Base-by-base conservation (phyloP, 805 yeast genomes). In the Candida vartiovaarae region DNA sequence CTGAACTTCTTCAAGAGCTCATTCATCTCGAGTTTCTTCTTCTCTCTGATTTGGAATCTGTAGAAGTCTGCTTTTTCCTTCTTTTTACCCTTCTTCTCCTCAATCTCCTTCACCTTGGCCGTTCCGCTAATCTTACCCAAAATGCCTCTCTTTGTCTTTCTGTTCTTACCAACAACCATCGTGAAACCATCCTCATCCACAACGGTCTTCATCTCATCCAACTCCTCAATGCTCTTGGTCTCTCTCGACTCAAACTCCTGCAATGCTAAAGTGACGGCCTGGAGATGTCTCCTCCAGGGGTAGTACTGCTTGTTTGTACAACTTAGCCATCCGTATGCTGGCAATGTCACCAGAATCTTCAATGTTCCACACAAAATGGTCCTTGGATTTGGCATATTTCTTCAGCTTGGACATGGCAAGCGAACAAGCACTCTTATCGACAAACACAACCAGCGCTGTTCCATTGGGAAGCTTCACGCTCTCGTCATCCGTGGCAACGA, bases 101-200 rank as follows among this genome's bases (percentile, higher is more conserved):
- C 55, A 33, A 42, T 52, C 36, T 47, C 44, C 54, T 56, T 56
- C 43, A 54, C 50, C 58, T 67, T 64, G 31, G 67, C 65, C 4
- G 73, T 67, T 29, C 59, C 52, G 50, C 67, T 64, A 45, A 67
- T 74, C 56, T 76, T 72, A 36, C 85, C 85, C 61, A 80, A 52
- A 34, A 88, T 71, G 48, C 85, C 85, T 49, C 80, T 78, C 62
- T 82, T 76, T 3, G 93, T 80, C 70, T 86, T 88, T 50, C 95
- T 76, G 59, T 86, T 90, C 40, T 86, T 74, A 8, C 93, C 88
- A 23, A 89, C 95, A 36, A 90, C 98, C 57, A 85, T 67, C 1
- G 95, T 88, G 66, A 90, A 90, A 3, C 97, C 98, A 61, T 90
- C 97, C 51, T 84, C 96, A 61, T 90, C 98, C 3, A 89, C 93